These are phyloP conservation scores for Pezicula radicicola DNA, from an alignment of 2,329 filamentous ascomycete genomes.

Conservation along the genomic window DNA sequence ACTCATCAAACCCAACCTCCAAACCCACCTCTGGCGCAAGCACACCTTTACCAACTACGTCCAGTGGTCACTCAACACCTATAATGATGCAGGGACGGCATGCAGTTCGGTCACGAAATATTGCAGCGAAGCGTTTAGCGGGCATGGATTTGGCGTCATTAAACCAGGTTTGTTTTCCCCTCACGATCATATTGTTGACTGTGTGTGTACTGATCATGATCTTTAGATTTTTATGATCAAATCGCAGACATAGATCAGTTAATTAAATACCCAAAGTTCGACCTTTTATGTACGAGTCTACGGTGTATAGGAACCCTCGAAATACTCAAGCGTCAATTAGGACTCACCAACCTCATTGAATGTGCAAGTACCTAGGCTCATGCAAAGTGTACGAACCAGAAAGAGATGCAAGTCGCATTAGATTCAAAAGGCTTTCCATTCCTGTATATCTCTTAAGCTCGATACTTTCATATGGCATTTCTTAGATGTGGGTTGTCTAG, in stretches of 20 bases:
- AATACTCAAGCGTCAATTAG: no score
- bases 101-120: constrained; percentile 75
- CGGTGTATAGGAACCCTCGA: no score
- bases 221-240: constrained; percentile 69
- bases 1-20: constrained; percentile 17
- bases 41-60: constrained; percentile 31
- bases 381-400: no score
- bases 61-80: constrained; percentile 41
- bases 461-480: no score
- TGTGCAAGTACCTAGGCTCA: no score
- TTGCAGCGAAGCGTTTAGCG: constrained; percentile 83
- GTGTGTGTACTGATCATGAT: constrained; percentile 18
- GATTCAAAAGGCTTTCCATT: no score
- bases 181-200: neutral
- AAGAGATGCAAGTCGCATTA: no score
- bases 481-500: no score
- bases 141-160: constrained; percentile 77
- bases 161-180: constrained; percentile 65
- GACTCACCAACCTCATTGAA: no score
- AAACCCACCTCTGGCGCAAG: constrained; percentile 16
- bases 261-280: no score
- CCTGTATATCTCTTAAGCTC: no score
- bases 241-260: constrained; percentile 19
- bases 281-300: no score
- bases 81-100: constrained; percentile 57